A percentile compares a stretch with the other conserved stretches of the same genome.
Evolutionary conservation across 2,329 filamentous ascomycete species (phyloP).

Genomic region (Teratosphaeria gauchensis): DNA sequence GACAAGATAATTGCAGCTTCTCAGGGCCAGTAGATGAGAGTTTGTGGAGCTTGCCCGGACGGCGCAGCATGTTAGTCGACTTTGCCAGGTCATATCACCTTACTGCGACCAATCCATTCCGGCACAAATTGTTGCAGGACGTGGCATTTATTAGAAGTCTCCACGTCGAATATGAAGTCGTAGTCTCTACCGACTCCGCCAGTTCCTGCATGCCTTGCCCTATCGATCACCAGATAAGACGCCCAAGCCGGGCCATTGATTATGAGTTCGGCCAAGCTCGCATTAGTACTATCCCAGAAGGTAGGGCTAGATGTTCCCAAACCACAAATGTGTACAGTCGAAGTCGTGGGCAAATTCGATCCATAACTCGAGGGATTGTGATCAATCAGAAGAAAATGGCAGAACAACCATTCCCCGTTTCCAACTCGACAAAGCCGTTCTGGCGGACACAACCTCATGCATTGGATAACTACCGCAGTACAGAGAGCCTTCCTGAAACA

Average conservation of each 20-base stretch:
- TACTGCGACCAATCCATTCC: no score
- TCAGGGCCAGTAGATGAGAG: neutral
- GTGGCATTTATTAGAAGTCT: no score
- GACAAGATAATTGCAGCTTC: slow-evolving; percentile 24
- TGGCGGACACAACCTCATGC: slow-evolving; percentile 30
- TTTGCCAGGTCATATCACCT: no score
- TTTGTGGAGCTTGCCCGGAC: neutral
- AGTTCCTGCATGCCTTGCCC: neutral
- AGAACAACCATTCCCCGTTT: neutral
- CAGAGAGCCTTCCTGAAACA: slow-evolving; percentile 46
- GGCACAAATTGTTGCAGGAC: no score
- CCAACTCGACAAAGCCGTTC: slow-evolving; percentile 21
- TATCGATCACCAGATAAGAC: neutral
- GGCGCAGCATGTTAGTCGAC: neutral
- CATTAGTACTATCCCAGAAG: neutral
- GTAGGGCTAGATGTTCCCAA: neutral
- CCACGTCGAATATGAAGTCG: neutral
- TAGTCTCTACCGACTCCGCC: no score
- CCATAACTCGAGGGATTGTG: neutral
- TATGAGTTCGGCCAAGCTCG: neutral
- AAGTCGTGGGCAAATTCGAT: neutral
- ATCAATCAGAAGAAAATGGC: neutral
- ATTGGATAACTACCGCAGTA: slow-evolving; percentile 50
- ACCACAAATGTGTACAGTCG: neutral
- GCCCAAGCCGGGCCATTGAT: neutral